Conservation (phyloP, 179 eudicot genomes). For the Spinacia oleracea region DNA sequence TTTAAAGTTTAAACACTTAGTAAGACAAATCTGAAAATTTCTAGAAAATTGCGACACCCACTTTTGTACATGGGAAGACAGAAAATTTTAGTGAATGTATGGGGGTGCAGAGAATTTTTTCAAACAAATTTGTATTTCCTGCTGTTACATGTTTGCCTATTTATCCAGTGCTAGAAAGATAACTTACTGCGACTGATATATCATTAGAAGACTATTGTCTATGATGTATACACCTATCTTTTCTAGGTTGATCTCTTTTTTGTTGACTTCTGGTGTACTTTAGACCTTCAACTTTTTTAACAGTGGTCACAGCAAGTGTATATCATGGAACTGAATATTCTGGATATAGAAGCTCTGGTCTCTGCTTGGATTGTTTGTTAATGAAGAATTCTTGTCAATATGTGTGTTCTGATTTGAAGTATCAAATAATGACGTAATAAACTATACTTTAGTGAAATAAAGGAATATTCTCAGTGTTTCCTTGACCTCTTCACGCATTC, state of each 20-base stretch:
- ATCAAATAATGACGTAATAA: neutral
- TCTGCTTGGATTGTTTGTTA: conserved; percentile 9
- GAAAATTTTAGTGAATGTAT: neutral
- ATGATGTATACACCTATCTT: neutral
- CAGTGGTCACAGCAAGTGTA: neutral
- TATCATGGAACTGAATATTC: neutral
- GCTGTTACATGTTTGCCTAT: neutral
- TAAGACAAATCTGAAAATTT: neutral
- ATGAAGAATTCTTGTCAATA: neutral
- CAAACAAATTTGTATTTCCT: neutral
- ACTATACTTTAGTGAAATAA: conserved; percentile 1
- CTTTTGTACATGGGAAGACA: neutral
- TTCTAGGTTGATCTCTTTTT: neutral
- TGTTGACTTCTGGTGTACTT: neutral
- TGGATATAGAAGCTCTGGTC: neutral
- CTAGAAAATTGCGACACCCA: neutral
- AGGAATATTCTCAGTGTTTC: conserved; percentile 32
- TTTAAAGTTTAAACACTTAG: neutral
- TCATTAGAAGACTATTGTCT: neutral
- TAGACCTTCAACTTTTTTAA: neutral
- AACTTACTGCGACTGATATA: neutral
- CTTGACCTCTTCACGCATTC: conserved; percentile 81
- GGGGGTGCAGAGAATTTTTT: neutral
- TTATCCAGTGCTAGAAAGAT: neutral
- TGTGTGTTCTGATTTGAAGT: conserved; percentile 2